Percentiles rank a stretch among this genome's conserved stretches.
phyloP scores from a whole-genome alignment of 2,329 filamentous ascomycete species.

The Atkinsonella hypoxylon region DNA sequence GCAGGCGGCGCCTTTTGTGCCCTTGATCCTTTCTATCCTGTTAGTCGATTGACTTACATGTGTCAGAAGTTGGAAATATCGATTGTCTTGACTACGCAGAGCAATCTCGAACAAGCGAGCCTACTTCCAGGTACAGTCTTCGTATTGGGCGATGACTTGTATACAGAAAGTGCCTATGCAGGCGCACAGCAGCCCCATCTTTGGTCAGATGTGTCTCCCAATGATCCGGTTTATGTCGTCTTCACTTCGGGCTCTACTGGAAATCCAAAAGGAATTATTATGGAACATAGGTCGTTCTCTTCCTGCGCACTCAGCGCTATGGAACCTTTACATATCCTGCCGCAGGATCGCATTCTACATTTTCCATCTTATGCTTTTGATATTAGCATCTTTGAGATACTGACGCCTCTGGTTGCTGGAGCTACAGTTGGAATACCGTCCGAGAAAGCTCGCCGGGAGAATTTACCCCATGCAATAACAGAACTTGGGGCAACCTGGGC shows the following conservation, averaged over 20 bases:
- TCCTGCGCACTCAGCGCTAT: constrained; percentile 3
- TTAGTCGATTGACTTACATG: constrained; percentile 3
- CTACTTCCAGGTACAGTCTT: neutral
- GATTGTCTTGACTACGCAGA: neutral
- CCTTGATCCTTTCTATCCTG: constrained; percentile 14
- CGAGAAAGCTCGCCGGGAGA: constrained; percentile 7
- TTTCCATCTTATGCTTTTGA: constrained; percentile 12
- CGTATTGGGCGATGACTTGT: neutral
- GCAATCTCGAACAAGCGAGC: neutral
- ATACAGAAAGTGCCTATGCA: neutral
- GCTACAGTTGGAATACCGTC: constrained; percentile 11
- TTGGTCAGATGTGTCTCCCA: neutral
- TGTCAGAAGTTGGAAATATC: neutral
- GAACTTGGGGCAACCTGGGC: constrained; percentile 3
- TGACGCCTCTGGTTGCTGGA: constrained; percentile 7
- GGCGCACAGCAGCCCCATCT: neutral
- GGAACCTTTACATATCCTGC: neutral
- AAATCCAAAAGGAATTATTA: constrained; percentile 27
- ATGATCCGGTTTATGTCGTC: constrained; percentile 23
- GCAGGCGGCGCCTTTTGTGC: constrained; percentile 20
- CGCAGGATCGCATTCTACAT: constrained; percentile 2
- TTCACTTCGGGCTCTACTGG: constrained; percentile 44
- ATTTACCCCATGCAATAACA: constrained; percentile 7
- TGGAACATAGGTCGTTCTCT: constrained; percentile 5
- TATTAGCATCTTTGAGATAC: constrained; percentile 7